A percentile compares a stretch with the other conserved stretches of the same genome.
Evolutionary conservation across 139 green algal species (phyloP).

Genomic region (Trebouxia sp.): DNA sequence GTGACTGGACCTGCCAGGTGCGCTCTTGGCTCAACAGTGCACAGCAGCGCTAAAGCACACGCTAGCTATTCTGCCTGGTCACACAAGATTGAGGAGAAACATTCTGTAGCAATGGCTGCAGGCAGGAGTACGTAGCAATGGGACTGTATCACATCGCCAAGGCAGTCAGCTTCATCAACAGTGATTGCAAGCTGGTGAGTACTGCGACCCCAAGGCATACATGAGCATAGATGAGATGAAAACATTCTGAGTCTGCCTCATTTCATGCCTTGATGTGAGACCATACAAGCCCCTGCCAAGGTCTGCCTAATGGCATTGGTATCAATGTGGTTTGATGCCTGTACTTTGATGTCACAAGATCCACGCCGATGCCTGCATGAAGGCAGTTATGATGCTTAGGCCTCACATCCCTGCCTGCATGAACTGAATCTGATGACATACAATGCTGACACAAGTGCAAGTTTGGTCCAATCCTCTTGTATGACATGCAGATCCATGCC

Average conservation of each 20-base stretch:
- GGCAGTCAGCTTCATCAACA: conserved; percentile 95
- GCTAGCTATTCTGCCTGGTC: background rate
- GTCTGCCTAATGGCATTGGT: too few species aligned
- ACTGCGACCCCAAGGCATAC: background rate
- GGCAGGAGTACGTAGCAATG: conserved; percentile 89
- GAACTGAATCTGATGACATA: too few species aligned
- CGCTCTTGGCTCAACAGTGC: too few species aligned
- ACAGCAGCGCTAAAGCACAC: too few species aligned
- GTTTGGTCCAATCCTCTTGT: background rate
- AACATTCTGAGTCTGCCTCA: background rate
- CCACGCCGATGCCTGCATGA: too few species aligned
- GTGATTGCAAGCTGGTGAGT: conserved; percentile 90
- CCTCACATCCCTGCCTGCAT: too few species aligned
- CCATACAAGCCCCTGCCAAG: too few species aligned
- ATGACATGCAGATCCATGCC: conserved; percentile 81
- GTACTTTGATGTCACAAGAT: too few species aligned
- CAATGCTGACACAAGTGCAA: too few species aligned
- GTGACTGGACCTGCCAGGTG: conserved; percentile 39
- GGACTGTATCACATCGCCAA: conserved; percentile 86
- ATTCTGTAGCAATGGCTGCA: conserved; percentile 19
- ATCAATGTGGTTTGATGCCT: too few species aligned
- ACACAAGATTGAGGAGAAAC: background rate
- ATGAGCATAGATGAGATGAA: too few species aligned
- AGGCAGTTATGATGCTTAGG: too few species aligned
- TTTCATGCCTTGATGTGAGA: background rate